phyloP scores from a whole-genome alignment of 2,329 filamentous ascomycete genomes.

The Microdochium nivale region DNA sequence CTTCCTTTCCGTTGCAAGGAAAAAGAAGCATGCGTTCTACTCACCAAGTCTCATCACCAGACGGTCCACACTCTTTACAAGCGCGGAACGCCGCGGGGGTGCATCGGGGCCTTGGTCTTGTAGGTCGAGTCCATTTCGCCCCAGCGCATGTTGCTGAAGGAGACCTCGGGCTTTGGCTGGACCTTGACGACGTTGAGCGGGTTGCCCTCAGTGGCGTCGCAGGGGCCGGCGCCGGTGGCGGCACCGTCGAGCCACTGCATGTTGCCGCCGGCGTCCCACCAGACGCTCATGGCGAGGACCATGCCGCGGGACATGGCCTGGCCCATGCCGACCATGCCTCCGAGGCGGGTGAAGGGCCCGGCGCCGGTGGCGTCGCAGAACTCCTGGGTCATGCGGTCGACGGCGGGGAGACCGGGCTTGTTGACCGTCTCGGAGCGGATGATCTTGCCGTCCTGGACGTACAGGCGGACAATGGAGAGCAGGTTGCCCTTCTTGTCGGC shows the following conservation, averaged over 20 bases:
- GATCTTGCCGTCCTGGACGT: slow-evolving; percentile 24
- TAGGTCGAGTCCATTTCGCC: slow-evolving; percentile 45
- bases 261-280: slow-evolving; percentile 38
- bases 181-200: slow-evolving; percentile 33
- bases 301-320: slow-evolving; percentile 33
- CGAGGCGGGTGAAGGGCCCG: slow-evolving; percentile 22
- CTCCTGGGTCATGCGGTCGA: slow-evolving; percentile 22
- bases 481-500: slow-evolving; percentile 20
- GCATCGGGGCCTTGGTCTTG: background rate
- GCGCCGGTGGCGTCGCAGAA: slow-evolving; percentile 25
- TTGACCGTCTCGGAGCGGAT: slow-evolving; percentile 20
- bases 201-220: slow-evolving; percentile 35
- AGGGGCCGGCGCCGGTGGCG: slow-evolving; percentile 40
- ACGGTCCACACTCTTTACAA: too few species aligned
- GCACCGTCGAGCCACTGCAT: slow-evolving; percentile 47
- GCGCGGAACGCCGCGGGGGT: too few species aligned
- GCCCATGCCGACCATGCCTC: slow-evolving; percentile 32
- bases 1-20: too few species aligned
- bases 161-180: slow-evolving; percentile 38
- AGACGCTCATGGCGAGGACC: slow-evolving; percentile 42
- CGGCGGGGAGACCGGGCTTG: slow-evolving; percentile 22
- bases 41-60: too few species aligned
- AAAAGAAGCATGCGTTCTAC: too few species aligned
- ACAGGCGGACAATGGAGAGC: slow-evolving; percentile 22
- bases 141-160: slow-evolving; percentile 47